These are phyloP conservation scores for Mesembryanthemum crystallinum DNA, from an alignment of 148 eudicot species.

Conservation along the genomic window DNA sequence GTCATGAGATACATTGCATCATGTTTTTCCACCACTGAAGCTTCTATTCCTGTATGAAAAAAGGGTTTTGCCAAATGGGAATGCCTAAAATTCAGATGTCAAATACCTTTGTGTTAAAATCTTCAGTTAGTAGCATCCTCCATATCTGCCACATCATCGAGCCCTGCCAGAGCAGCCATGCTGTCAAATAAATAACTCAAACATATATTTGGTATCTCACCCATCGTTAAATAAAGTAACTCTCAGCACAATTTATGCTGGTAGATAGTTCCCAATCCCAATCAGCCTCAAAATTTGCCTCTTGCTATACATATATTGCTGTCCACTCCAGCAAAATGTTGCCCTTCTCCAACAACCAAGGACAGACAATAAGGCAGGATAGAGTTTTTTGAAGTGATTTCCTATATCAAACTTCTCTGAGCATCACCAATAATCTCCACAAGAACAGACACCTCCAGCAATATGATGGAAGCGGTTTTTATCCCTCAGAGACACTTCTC, in stretches of 20 bases:
- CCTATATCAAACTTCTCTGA: background rate
- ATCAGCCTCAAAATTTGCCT: background rate
- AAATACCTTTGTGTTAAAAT: background rate
- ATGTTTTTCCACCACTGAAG: too few species aligned
- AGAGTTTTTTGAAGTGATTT: background rate
- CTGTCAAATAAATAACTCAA: background rate
- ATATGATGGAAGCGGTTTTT: conserved; percentile 75
- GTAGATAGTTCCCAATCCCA: background rate
- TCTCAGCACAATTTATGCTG: background rate
- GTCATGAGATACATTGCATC: too few species aligned
- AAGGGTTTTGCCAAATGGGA: background rate
- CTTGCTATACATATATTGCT: too few species aligned
- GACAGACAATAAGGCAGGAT: background rate
- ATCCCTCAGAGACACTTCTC: conserved; percentile 60
- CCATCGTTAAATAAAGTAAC: background rate
- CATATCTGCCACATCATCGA: background rate
- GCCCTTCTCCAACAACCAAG: background rate
- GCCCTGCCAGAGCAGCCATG: background rate
- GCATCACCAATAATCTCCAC: conserved; percentile 74
- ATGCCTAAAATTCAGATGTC: background rate
- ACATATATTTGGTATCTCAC: background rate
- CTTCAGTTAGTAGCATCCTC: background rate
- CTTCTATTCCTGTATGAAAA: background rate
- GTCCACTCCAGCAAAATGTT: background rate
- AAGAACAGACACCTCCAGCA: conserved; percentile 60